Base-by-base conservation (phyloP, 192 early-diverging fungal species). In the Umbelopsis sp. region DNA sequence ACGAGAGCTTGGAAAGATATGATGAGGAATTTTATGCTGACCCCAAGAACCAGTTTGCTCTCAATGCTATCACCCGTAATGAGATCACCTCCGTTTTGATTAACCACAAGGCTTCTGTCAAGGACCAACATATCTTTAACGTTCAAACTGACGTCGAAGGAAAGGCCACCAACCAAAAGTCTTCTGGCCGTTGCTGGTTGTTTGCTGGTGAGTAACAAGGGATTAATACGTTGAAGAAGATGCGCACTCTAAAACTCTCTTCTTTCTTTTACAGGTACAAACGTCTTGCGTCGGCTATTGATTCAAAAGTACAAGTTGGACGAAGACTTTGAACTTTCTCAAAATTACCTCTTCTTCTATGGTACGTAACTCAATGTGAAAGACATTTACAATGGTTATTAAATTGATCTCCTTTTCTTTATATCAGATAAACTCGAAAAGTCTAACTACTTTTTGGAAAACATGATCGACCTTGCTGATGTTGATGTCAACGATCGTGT, bases 361-460 rank as follows among this genome's bases (percentile, higher is more conserved):
- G 78, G 77, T 79, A 71, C 14, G 54, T 65, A 12, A 11, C 12
- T 11, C 38, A 41, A 11, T 6, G 43, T 41, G 16, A 47, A 47
- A 12, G 20, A 49, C 12, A 9, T 1, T 66, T 45, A 67, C 22
- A 14, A n/a, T 16, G 88, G 89, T 76, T 88, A 83, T 11, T 41
- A 1, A 6, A 41, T 11, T 11, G 4, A 41, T 11, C 38, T 11
- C 38, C 12, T 6, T 11, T 8, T 38, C 38, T 11, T 41, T 41
- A 41, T 41, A 1, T 41, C 38, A 77, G 92, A 94, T 75, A 94
- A 92, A 81, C 81, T 93, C 32, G 92, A 93, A 72, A 94, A 93
- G 82, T 81, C 88, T 68, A 94, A 94, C 75, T 93, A 88, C 84
- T 94, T 94, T 80, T 73, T 94, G 69, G 92, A 92, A 71, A 89